Evolutionary conservation across 176 grass and related monocot species (phyloP), one percentile per base, ranked within the genome.

Genomic region (Carex parvula): DNA sequence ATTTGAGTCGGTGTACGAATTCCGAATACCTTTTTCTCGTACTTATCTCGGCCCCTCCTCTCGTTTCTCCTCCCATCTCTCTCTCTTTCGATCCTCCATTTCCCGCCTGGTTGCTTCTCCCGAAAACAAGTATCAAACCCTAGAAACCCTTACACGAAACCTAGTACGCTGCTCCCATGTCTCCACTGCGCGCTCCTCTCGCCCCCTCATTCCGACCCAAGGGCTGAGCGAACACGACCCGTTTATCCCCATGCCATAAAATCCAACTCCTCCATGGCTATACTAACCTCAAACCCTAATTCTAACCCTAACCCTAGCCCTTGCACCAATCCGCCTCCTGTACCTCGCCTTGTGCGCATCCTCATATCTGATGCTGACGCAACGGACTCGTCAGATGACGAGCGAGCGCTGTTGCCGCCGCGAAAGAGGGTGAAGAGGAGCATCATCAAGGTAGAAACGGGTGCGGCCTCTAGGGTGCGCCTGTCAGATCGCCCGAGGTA

Each of bases 331-430:
- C 50, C 59, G 9, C 48, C 32, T 9, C 6, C 42, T 24, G 2
- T 48, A 12, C 24, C 76, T 18, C 67, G 74, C 6, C 20, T 97
- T 48, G 21, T 93, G 87, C 85, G 91, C 6, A 84, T 97, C 59
- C 62, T 72, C 35, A 71, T 90, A 16, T 80, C 70, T 5, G 94
- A 97, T 21, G 94, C 86, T 7, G 94, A 97, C 5, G 91, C 89
- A 16, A 97, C 94, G 6, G 94, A 97, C 29, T 91, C 88, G 9
- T 94, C 94, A 0, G 88, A 86, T 4, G 91, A 86, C 0, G 89
- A 82, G 12, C 78, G 37, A 0, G 69, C 66, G 1, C 52, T 9
- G 13, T 54, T 14, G 16, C 66, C n/a, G 39, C 59, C 60, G 6
- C 17, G 60, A 52, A 79, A 82, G 80, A 82, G 62, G 80, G 61